These are phyloP conservation scores for Cercospora sp. DNA, from an alignment of 2,329 filamentous ascomycete species.

Conservation along the genomic window DNA sequence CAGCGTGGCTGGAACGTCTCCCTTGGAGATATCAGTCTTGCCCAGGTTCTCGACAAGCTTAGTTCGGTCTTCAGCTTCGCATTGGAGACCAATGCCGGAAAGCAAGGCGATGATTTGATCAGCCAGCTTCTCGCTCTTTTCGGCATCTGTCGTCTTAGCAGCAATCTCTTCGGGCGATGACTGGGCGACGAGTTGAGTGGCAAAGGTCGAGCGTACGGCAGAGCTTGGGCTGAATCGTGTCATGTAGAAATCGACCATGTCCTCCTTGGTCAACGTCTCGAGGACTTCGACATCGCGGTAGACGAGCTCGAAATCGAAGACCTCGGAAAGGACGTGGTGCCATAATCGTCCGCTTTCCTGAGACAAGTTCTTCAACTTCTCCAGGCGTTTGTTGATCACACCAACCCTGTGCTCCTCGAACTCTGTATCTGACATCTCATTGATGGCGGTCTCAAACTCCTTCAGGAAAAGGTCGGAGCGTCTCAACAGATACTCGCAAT, in stretches of 20 bases:
- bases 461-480: constrained; percentile 83
- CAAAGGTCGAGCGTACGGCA: constrained; percentile 72
- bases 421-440: constrained; percentile 75
- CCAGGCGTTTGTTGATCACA: constrained; percentile 79
- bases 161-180: constrained; percentile 45
- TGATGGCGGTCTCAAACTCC: constrained; percentile 64
- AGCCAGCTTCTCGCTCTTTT: constrained; percentile 49
- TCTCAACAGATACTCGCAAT: constrained; percentile 77
- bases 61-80: constrained; percentile 42
- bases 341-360: constrained; percentile 82
- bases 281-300: constrained; percentile 76
- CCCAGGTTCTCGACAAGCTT: constrained; percentile 48
- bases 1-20: constrained; percentile 41
- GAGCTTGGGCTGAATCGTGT: constrained; percentile 75
- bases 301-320: constrained; percentile 82
- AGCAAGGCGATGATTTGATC: constrained; percentile 50
- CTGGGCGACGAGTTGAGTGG: constrained; percentile 80
- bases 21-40: constrained; percentile 47
- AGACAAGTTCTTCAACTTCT: constrained; percentile 88
- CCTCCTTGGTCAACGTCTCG: constrained; percentile 71
- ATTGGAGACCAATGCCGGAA: constrained; percentile 47
- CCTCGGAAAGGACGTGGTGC: constrained; percentile 80
- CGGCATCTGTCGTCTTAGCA: constrained; percentile 35
- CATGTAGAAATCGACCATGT: constrained; percentile 77
- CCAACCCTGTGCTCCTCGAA: constrained; percentile 92